These are phyloP conservation scores for Abelmoschus esculentus DNA, from an alignment of 345 rosid species.

Conservation along the genomic window DNA sequence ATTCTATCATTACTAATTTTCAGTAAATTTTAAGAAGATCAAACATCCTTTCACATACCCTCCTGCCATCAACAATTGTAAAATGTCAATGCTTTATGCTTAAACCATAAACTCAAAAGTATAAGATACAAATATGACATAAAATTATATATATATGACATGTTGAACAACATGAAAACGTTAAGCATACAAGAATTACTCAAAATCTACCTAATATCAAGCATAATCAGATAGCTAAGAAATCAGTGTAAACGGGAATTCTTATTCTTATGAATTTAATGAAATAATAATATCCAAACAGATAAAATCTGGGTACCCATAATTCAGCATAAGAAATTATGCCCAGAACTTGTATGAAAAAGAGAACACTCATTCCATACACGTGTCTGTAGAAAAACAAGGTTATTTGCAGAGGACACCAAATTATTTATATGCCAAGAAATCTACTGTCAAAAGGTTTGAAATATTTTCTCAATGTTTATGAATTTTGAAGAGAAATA, in stretches of 20 bases:
- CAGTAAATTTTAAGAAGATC: not conserved
- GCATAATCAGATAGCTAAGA: not conserved
- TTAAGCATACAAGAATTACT: no score
- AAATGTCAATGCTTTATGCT: not conserved
- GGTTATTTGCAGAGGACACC: not conserved
- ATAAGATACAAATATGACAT: not conserved
- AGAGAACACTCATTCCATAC: not conserved
- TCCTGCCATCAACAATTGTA: constrained; percentile 4
- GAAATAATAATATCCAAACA: not conserved
- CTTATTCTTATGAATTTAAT: not conserved
- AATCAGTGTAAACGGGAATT: not conserved
- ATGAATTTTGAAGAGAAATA: not conserved
- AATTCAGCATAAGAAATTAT: not conserved
- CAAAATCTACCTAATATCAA: not conserved
- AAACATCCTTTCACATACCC: not conserved
- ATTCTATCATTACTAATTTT: not conserved
- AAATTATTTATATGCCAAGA: not conserved
- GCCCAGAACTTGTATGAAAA: not conserved
- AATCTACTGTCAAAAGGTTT: not conserved
- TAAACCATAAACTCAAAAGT: not conserved
- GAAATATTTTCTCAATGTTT: not conserved
- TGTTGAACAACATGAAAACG: no score
- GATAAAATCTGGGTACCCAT: not conserved
- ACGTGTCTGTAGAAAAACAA: not conserved
- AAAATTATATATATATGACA: no score